Base-by-base conservation (phyloP, 306 rosid genomes). In the Vigna mungo region DNA sequence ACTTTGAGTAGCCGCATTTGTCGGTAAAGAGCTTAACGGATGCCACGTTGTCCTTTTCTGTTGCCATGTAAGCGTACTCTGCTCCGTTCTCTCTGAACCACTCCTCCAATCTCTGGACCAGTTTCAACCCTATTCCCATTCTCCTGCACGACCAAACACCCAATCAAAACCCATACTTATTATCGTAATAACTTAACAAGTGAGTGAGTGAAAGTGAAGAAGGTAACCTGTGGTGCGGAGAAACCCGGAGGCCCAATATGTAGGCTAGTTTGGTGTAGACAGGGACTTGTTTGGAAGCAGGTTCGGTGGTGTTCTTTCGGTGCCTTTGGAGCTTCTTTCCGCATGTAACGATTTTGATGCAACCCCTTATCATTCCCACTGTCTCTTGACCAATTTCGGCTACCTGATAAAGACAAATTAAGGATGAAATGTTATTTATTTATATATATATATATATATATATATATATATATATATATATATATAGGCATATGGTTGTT, bases 341-440 rank as follows among this genome's bases (percentile, higher is more conserved):
- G 58, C 98, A 95, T 7, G 99, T 88, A 85, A 92, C 99, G 61
- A 93, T 95, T 82, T 95, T 92, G 87, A 92, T 89, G 84, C 97
- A 90, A 20, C 99, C 99, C 12, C 99, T 83, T 18, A 88, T 88
- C 93, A 95, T 88, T 17, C 99, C 99, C 0, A 90, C 97, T 16
- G 92, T 89, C 70, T 90, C 91, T 10, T 89, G 74, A 1, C 74
- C 93, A 14, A 86, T 53, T 68, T 87, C 91, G 3, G 99, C 99
- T 43, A 95, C 91, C 99, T 95, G 87, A 16, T n/a, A 48, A 48
- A 21, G 17, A 60, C 25, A 34, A 43, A 37, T 44, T 8, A n/a
- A 47, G 0, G 2, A n/a, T 1, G 13, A 27, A 72, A 52, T 56
- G 7, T 55, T 4, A 17, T 43, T 23, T 9, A 21, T 21, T 21